A percentile compares a stretch with the other conserved stretches of the same genome.
These are phyloP conservation scores for Lactarius trivialis DNA, from an alignment of 768 basidiomycete genomes.

Conservation along the genomic window DNA sequence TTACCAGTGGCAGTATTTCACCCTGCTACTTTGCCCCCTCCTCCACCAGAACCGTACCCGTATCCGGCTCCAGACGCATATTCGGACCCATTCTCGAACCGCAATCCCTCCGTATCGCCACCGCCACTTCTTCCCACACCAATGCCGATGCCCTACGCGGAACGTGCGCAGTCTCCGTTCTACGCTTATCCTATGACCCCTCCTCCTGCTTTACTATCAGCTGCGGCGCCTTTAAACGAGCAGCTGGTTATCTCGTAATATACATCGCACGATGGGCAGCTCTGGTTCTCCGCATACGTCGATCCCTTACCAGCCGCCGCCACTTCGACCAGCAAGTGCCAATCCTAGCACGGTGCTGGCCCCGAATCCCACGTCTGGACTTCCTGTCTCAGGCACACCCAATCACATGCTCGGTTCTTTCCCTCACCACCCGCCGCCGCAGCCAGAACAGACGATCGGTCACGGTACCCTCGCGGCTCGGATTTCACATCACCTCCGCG, in stretches of 20 bases:
- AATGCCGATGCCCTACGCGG: no score
- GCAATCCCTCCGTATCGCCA: slow-evolving; percentile 25
- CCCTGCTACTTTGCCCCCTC: no score
- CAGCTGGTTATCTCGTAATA: slow-evolving; percentile 21
- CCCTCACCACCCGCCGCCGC: not conserved
- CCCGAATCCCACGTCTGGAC: no score
- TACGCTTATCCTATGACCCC: slow-evolving; percentile 31
- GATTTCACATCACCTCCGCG: no score
- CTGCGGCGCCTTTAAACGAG: slow-evolving; percentile 36
- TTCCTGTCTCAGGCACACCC: no score
- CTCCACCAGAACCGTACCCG: slow-evolving; percentile 23
- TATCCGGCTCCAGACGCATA: slow-evolving; percentile 7
- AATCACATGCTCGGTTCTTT: no score
- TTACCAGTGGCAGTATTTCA: no score
- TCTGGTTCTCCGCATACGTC: slow-evolving; percentile 20
- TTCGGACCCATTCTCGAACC: no score
- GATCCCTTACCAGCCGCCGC: slow-evolving; percentile 27
- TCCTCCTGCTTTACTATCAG: slow-evolving; percentile 23
- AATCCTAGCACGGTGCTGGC: slow-evolving; percentile 28
- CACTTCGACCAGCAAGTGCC: slow-evolving; percentile 44
- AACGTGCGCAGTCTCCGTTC: slow-evolving; percentile 26
- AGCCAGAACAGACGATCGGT: slow-evolving; percentile 44
- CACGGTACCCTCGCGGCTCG: no score
- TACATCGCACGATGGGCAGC: slow-evolving; percentile 29
- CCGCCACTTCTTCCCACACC: slow-evolving; percentile 1